Base-by-base conservation (phyloP, 345 rosid species). In the Dimocarpus longan region DNA sequence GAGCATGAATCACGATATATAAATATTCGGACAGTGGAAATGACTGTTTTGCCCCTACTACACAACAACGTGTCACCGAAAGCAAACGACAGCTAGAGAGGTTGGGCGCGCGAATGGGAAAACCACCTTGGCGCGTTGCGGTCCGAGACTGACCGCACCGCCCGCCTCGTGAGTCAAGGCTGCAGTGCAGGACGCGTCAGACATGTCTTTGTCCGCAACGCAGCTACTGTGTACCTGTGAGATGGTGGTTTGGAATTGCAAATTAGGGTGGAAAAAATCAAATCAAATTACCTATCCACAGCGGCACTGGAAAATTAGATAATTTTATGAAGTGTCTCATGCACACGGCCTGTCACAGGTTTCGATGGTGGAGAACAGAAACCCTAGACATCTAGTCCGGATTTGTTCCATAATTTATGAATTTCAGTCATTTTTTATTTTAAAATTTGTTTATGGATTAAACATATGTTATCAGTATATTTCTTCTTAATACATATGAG, bases 61-160 rank as follows among this genome's bases (percentile, higher is more conserved):
- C 21, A 0, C 11, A 5, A 60, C 54, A 8, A 6, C 22, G 46
- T 10, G 66, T 1, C 68, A 28, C 70, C 40, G 5, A 9, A 21
- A 4, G 16, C 13, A 21, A 39, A 37, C 8, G 82, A 28, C 65
- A 76, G 69, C 74, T 62, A 9, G 18, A 21, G 6, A 21, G 0
- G 7, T 39, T 26, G 21, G 5, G 18, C 4, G 50, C 46, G 39
- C 73, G 40, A 28, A 21, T 7, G 37, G 15, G 59, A 5, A 8
- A 62, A 57, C 63, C 42, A 28, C 54, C 10, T 10, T 63, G 39
- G 65, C 56, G 65, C 84, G 10, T 78, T 16, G 77, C 39, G 77
- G 82, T 68, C 42, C 71, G 82, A 64, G 76, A 68, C 85, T 24
- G 68, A 44, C 79, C 44, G 72, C 79, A 71, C 81, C 75, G 54